These are phyloP conservation scores for Suhomyces guaymorum DNA, from an alignment of 1,139 yeast species.

Conservation along the genomic window DNA sequence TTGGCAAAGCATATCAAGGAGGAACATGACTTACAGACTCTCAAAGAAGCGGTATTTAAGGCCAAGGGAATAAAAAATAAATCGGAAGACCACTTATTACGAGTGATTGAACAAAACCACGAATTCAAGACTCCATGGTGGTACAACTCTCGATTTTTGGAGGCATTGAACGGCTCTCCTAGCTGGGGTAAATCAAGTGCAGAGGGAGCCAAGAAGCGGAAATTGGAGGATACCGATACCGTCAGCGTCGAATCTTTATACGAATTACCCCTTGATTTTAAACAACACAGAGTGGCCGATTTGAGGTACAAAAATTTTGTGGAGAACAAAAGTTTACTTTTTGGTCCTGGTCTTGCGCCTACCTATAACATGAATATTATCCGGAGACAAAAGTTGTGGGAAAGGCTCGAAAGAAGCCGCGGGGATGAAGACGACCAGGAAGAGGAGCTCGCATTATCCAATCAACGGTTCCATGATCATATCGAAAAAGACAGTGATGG, in stretches of 20 bases:
- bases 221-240: background rate
- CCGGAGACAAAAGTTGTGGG: constrained; percentile 17
- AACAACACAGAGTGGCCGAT: constrained; percentile 38
- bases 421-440: constrained; percentile 11
- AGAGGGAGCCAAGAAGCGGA: constrained; percentile 7
- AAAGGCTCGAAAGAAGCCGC: constrained; percentile 11
- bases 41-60: constrained; percentile 24
- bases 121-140: constrained; percentile 47
- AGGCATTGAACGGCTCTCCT: constrained; percentile 14
- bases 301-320: constrained; percentile 32
- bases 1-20: constrained; percentile 64
- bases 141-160: constrained; percentile 36
- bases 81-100: constrained; percentile 28
- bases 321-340: constrained; percentile 10
- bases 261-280: constrained; percentile 34
- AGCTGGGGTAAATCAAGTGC: too few relatives aligned
- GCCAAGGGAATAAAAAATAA: constrained; percentile 6
- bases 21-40: constrained; percentile 54
- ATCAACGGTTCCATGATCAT: constrained; percentile 10
- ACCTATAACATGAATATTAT: constrained; percentile 14
- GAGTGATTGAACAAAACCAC: constrained; percentile 35
- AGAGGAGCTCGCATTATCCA: constrained; percentile 8
- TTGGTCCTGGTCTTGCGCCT: constrained; percentile 8
- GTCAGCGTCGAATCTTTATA: constrained; percentile 17
- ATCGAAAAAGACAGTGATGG: constrained; percentile 9